Base-by-base conservation (phyloP, 345 rosid species). In the Acer yangbiense region DNA sequence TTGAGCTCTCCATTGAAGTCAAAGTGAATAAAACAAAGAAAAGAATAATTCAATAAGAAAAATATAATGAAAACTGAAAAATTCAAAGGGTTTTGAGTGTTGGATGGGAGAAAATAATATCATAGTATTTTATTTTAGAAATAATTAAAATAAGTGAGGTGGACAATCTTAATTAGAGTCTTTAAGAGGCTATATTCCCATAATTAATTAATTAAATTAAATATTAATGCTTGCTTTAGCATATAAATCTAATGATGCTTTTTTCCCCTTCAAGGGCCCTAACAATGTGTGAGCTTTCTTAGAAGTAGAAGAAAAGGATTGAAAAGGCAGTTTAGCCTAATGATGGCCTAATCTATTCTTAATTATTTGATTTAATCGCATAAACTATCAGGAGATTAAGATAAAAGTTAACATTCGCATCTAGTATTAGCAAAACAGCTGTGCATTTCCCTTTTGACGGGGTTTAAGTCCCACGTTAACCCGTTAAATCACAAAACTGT, bases 281-380 rank as follows among this genome's bases (percentile, higher is more conserved):
- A 75, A 27, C 57, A 60, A 73, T 3, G 25, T 43, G 64, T 3
- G 55, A 50, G 80, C 17, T 69, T 67, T 23, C 23, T 60, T 60
- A 60, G 64, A 60, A 44, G 16, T 20, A 29, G 11, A 23, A 63
- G 18, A 57, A 32, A 35, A 70, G 55, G 29, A 25, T 23, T 73
- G 23, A 39, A 74, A 67, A 60, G 44, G 74, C 3, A 64, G 43
- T 76, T 73, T 43, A 12, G 57, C 29, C 21, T 44, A 69, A 72
- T 78, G 79, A 85, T 80, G 79, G 77, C 73, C 76, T 72, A 75
- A 82, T 80, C 78, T 80, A 68, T 9, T 29, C 60, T 65, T 14
- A 57, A 21, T 55, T 27, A 66, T 44, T 25, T 57, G 39, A 35
- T 35, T 35, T 35, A 35, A 35, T 35, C 39, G 4, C 39, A 35